Base-by-base conservation (phyloP, 345 rosid genomes). In the Rubroshorea leprosula region DNA sequence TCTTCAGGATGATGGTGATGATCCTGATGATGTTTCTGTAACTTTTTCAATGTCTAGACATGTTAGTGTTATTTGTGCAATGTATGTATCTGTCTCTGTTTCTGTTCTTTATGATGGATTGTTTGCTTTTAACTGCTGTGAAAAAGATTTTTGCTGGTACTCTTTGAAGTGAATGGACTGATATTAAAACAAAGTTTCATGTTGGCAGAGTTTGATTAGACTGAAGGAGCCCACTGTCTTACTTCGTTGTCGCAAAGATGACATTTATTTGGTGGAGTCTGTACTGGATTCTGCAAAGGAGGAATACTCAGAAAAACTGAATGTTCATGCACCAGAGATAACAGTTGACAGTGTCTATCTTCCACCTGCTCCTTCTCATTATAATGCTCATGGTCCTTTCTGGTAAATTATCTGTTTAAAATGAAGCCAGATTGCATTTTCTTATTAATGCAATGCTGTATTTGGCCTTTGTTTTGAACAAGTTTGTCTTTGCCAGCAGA, bases 171-270 rank as follows among this genome's bases (percentile, higher is more conserved):
- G 12, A 35, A 10, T 44, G 29, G 62, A 50, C 48, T 58, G 16
- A 58, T 29, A 22, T 51, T n/a, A 51, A 35, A 35, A 22, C 22
- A 29, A 44, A 22, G 39, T 57, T 55, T 47, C 29, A 6, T 49
- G 46, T 60, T 71, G n/a, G 12, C 75, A 94, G 97, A 81, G 99
- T 64, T 83, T 90, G 80, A 83, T 94, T 62, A 83, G 99, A 66
- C 69, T 90, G 73, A 90, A 85, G 72, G 99, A 94, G 74, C 92
- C 97, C 66, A 77, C 97, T 60, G 96, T 94, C 46, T 76, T 94
- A 64, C 66, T 94, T 47, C 97, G 96, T 26, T 94, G 99, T 48
- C 86, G 90, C 51, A 39, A 84, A 67, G 95, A 85, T 22, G 99
- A 94, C 59, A 62, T 71, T 61, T 31, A 72, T 58, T 72, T 90